These are phyloP conservation scores for Fraxinus americana DNA, from an alignment of 257 asterid genomes.

Conservation along the genomic window DNA sequence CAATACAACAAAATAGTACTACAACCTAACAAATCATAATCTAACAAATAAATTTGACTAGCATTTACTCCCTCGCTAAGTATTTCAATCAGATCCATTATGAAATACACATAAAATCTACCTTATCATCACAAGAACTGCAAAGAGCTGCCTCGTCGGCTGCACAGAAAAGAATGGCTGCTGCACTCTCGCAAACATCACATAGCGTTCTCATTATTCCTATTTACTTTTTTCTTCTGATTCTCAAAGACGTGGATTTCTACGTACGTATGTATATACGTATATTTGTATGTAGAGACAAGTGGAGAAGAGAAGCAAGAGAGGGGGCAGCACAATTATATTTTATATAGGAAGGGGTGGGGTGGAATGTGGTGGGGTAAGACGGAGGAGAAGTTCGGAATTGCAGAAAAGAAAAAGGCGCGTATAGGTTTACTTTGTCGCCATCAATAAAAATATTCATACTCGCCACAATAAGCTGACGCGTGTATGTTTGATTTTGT, in stretches of 20 bases:
- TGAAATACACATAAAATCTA: slow-evolving; percentile 20
- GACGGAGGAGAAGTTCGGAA: slow-evolving; percentile 27
- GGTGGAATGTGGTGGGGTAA: background rate
- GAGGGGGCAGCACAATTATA: slow-evolving; percentile 8
- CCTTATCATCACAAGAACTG: slow-evolving; percentile 87
- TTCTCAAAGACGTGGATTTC: background rate
- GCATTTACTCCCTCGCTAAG: background rate
- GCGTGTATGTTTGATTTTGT: slow-evolving; percentile 3
- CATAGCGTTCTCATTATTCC: slow-evolving; percentile 80
- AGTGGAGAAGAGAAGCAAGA: slow-evolving; percentile 7
- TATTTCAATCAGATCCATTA: slow-evolving; percentile 20
- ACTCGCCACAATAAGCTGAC: slow-evolving; percentile 21
- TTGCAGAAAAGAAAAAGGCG: slow-evolving; percentile 28
- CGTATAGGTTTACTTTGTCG: slow-evolving; percentile 20
- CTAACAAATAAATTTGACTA: background rate
- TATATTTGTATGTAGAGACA: background rate
- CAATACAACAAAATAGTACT: background rate
- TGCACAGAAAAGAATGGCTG: slow-evolving; percentile 87
- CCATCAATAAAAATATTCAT: background rate
- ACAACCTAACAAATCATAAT: background rate
- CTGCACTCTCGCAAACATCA: slow-evolving; percentile 93
- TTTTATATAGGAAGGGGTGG: background rate
- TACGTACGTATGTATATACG: background rate
- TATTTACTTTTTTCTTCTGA: slow-evolving; percentile 9
- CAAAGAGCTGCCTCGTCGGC: slow-evolving; percentile 98